Evolutionary conservation across 441 rosid species (phyloP), one percentile per base, ranked within the genome.

Genomic region (Adansonia rubrostipa): DNA sequence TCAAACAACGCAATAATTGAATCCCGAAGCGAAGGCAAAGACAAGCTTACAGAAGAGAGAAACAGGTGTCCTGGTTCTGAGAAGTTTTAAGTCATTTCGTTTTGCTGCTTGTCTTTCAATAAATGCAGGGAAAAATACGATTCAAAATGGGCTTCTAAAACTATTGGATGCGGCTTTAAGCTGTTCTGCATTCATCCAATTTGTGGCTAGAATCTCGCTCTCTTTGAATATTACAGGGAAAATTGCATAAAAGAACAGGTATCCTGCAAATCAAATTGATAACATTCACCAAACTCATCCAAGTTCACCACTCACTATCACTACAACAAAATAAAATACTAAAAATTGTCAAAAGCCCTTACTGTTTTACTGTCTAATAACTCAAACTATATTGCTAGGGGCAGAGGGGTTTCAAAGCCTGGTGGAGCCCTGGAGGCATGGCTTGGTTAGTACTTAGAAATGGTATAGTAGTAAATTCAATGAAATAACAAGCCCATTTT

Each of bases 381-480:
- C 2, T 2, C 1, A 15, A 48, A 15, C 11, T 10, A 44, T 28
- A 28, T 28, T 28, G 33, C 33, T 28, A 28, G 14, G 6, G 14
- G 48, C 14, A 0, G 28, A 66, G 17, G 64, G 66, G n/a, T 7
- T 36, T 57, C 65, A 40, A 60, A 5, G 10, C 19, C 33, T 40
- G 66, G 54, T 61, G 42, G 58, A 42, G 77, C 36, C 51, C 50
- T 72, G 64, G 5, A 1, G 2, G 64, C 50, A n/a, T 54, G n/a
- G 9, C 14, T 7, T 5, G 57, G 22, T 40, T 53, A 22, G 1
- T 11, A 4, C 13, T 68, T 8, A 56, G 0, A 47, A 11, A 73
- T 74, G 77, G 69, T 36, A 63, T 20, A 3, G 14, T 69, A 19
- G 68, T 58, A 8, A 71, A 45, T 77, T 77, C 57, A 15, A 19